Percentiles rank a stretch among this genome's conserved stretches.
These are phyloP conservation scores for Rhizophora mangle DNA, from an alignment of 345 rosid genomes.

Conservation along the genomic window DNA sequence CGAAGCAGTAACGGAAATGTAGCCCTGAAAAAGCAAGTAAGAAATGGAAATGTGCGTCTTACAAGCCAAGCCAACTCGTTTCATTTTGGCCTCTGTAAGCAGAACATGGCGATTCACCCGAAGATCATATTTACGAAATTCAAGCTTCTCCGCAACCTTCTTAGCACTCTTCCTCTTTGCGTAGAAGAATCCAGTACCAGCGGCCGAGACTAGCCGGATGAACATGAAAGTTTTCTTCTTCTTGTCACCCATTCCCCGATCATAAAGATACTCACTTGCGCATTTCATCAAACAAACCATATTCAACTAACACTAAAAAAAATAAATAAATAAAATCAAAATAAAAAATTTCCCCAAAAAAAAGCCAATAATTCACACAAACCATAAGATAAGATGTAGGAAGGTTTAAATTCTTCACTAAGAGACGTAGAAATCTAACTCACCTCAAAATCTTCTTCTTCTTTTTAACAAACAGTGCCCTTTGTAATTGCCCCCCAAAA, in stretches of 20 bases:
- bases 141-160: slow-evolving; percentile 74
- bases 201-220: slow-evolving; percentile 85
- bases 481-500: too few relatives aligned
- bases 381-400: too few relatives aligned
- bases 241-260: slow-evolving; percentile 68
- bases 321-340: too few relatives aligned
- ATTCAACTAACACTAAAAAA: too few relatives aligned
- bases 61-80: slow-evolving; percentile 35
- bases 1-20: neutral
- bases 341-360: too few relatives aligned
- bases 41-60: neutral
- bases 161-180: slow-evolving; percentile 85
- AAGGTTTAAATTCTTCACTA: too few relatives aligned
- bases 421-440: too few relatives aligned
- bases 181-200: slow-evolving; percentile 94
- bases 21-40: too few relatives aligned
- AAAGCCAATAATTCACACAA: too few relatives aligned
- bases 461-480: too few relatives aligned
- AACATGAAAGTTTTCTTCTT: slow-evolving; percentile 88
- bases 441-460: too few relatives aligned
- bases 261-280: neutral
- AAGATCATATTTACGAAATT: slow-evolving; percentile 89
- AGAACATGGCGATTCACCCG: slow-evolving; percentile 87
- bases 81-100: slow-evolving; percentile 91
- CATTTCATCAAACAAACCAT: slow-evolving; percentile 11